These are phyloP conservation scores for Sanghuangporus sanghuang DNA, from an alignment of 1,284 basidiomycete genomes.

Conservation along the genomic window DNA sequence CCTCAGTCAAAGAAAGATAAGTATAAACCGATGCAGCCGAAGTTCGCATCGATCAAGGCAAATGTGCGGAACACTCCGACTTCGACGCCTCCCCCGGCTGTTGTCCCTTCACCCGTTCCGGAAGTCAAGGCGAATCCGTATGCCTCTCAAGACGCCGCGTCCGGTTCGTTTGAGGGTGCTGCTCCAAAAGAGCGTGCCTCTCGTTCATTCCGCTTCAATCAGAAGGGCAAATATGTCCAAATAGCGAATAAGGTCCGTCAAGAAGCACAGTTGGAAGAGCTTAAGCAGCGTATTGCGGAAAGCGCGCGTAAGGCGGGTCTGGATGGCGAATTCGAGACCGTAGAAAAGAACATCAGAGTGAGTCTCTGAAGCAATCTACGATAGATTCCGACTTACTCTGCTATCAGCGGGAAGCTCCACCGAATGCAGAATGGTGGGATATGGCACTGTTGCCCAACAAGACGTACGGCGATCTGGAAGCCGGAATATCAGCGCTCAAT, in stretches of 20 bases:
- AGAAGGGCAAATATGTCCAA: constrained; percentile 86
- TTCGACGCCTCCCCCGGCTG: constrained; percentile 52
- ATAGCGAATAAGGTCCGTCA: constrained; percentile 82
- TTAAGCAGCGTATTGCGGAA: constrained; percentile 92
- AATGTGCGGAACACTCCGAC: constrained; percentile 70
- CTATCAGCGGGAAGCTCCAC: constrained; percentile 73
- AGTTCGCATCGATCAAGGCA: constrained; percentile 91
- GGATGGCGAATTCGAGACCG: constrained; percentile 84
- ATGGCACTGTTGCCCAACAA: constrained; percentile 76
- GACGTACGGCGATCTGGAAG: constrained; percentile 71
- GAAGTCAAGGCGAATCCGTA: constrained; percentile 67
- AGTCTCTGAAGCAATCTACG: not conserved
- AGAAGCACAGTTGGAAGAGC: constrained; percentile 81
- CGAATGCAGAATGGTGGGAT: constrained; percentile 98
- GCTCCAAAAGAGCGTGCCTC: constrained; percentile 66
- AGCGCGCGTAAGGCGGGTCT: constrained; percentile 89
- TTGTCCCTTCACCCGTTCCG: constrained; percentile 32
- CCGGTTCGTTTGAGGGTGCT: constrained; percentile 60
- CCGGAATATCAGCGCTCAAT: constrained; percentile 52
- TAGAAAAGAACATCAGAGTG: constrained; percentile 85
- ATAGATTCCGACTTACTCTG: constrained; percentile 13
- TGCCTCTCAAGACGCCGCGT: constrained; percentile 42
- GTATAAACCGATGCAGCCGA: constrained; percentile 96
- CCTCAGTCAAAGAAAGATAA: constrained; percentile 80
- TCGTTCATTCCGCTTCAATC: constrained; percentile 77